Conservation (phyloP, 1,139 yeast genomes). For the Magnusiomyces fungicola region DNA sequence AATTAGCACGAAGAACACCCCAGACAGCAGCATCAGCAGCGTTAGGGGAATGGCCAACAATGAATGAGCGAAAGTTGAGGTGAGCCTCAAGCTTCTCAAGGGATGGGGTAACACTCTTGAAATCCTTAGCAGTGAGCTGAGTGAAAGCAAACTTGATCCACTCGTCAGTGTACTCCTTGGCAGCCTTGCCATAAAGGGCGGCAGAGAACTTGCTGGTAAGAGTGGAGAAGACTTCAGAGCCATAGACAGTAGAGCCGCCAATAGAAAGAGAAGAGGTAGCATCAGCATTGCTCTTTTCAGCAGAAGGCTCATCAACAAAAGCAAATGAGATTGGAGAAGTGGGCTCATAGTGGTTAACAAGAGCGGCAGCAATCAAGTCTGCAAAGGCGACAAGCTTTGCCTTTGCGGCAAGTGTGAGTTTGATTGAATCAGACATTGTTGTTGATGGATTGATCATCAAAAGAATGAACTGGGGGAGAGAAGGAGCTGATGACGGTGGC, state of each 20-base stretch:
- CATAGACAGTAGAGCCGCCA: conserved; percentile 41
- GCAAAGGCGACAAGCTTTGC: conserved; percentile 78
- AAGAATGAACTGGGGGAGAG: neutral
- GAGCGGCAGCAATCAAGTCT: conserved; percentile 69
- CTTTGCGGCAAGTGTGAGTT: conserved; percentile 70
- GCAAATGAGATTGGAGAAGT: conserved; percentile 50
- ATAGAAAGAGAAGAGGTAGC: conserved; percentile 42
- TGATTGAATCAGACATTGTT: conserved; percentile 1
- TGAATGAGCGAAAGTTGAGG: conserved; percentile 75
- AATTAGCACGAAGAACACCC: conserved; percentile 92
- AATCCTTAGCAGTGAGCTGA: conserved; percentile 73
- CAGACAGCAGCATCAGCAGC: conserved; percentile 82
- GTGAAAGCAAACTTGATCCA: conserved; percentile 69
- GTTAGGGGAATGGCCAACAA: conserved; percentile 58
- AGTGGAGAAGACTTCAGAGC: conserved; percentile 39
- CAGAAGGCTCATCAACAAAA: conserved; percentile 39
- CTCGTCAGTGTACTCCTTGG: conserved; percentile 30
- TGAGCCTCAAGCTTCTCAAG: conserved; percentile 77
- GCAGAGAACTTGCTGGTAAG: conserved; percentile 39
- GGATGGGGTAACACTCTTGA: conserved; percentile 71
- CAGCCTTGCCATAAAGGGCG: conserved; percentile 21
- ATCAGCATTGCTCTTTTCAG: conserved; percentile 30
- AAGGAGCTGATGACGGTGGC: neutral
- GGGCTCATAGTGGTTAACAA: conserved; percentile 51
- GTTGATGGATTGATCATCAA: neutral